Conservation (phyloP, 2,329 filamentous ascomycete genomes). For the Coniochaeta prunicola region DNA sequence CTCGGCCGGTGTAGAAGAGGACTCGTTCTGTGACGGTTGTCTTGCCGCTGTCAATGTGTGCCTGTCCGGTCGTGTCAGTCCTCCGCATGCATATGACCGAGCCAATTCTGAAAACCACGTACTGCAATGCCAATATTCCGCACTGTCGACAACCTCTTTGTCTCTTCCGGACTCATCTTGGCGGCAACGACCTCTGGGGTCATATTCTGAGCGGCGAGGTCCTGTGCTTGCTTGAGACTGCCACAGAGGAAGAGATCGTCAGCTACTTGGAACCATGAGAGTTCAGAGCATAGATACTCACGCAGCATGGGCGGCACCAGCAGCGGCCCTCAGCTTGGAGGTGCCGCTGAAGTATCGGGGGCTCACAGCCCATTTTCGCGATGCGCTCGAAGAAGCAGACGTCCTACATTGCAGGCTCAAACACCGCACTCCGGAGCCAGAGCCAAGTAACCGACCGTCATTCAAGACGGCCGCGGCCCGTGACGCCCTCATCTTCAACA, state of each 20-base stretch:
- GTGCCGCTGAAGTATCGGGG: conserved; percentile 32
- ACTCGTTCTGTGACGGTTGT: conserved; percentile 95
- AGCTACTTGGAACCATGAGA: neutral
- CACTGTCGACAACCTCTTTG: conserved; percentile 68
- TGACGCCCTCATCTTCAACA: conserved; percentile 29
- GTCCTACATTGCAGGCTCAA: conserved; percentile 20
- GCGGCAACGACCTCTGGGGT: conserved; percentile 60
- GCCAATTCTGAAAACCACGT: conserved; percentile 25
- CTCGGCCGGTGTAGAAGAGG: conserved; percentile 95
- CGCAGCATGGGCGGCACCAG: conserved; percentile 30
- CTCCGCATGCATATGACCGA: neutral
- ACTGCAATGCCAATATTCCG: conserved; percentile 98
- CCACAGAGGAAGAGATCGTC: neutral
- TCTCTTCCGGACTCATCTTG: conserved; percentile 75
- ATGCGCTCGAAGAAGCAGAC: conserved; percentile 15
- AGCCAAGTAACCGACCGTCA: conserved; percentile 25
- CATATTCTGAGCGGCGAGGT: conserved; percentile 40
- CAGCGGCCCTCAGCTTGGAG: conserved; percentile 22
- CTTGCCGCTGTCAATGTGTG: conserved; percentile 98
- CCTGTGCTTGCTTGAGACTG: conserved; percentile 45
- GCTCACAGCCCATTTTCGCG: conserved; percentile 23
- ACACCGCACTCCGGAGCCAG: conserved; percentile 23
- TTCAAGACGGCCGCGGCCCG: conserved; percentile 28
- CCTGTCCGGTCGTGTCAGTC: conserved; percentile 37
- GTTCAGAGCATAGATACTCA: conserved; percentile 15